Evolutionary conservation across 768 basidiomycete species (phyloP).

Genomic region (Leucosporidium creatinivorum): DNA sequence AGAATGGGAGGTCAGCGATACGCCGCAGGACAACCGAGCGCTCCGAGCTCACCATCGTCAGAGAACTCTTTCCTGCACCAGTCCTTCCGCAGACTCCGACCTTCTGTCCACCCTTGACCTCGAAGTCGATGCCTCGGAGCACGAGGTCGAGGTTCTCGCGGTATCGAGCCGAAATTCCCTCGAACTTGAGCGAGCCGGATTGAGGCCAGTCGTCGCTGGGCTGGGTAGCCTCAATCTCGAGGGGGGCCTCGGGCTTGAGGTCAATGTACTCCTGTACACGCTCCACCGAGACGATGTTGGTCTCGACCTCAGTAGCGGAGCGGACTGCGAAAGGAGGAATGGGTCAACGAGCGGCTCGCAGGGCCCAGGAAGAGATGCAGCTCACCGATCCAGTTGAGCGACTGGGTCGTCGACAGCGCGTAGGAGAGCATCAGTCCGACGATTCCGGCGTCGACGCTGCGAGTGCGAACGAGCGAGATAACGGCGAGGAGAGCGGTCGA

Average conservation of each 20-base stretch:
- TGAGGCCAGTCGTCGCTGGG: constrained; percentile 57
- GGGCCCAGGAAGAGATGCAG: neutral
- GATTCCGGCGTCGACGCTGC: constrained; percentile 32
- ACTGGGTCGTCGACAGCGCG: constrained; percentile 15
- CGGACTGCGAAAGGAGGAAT: constrained; percentile 18
- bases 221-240: constrained; percentile 47
- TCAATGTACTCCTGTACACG: constrained; percentile 75
- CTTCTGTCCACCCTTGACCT: constrained; percentile 67
- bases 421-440: constrained; percentile 62
- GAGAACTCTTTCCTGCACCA: constrained; percentile 43
- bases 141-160: constrained; percentile 71
- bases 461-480: constrained; percentile 18
- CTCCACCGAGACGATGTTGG: constrained; percentile 74
- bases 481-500: constrained; percentile 35
- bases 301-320: constrained; percentile 60
- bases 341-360: neutral
- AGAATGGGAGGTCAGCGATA: constrained; percentile 12
- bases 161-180: constrained; percentile 66
- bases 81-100: constrained; percentile 63
- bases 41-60: constrained; percentile 29
- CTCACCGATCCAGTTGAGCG: constrained; percentile 46
- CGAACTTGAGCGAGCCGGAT: constrained; percentile 65
- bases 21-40: neutral
- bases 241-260: constrained; percentile 63
- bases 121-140: constrained; percentile 64